phyloP scores from a whole-genome alignment of 2,329 filamentous ascomycete species.

The Aspergillus pseudoglaucus region DNA sequence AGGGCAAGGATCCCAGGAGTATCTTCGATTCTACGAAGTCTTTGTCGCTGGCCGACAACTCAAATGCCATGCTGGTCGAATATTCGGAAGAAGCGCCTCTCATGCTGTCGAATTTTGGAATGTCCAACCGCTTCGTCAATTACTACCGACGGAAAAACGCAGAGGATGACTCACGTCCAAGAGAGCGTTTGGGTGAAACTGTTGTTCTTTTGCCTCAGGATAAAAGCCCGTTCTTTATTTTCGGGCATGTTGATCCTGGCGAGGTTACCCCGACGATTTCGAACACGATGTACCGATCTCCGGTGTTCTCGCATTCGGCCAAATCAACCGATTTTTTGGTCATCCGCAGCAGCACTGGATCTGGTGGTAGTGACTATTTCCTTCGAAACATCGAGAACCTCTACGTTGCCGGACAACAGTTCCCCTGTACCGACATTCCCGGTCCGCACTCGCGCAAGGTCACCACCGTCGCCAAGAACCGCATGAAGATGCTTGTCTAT shows the following conservation, averaged over 20 bases:
- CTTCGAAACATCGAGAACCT: constrained; percentile 86
- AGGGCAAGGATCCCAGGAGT: constrained; percentile 69
- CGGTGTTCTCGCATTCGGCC: constrained; percentile 79
- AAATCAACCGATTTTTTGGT: constrained; percentile 80
- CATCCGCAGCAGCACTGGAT: constrained; percentile 71
- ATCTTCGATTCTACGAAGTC: constrained; percentile 76
- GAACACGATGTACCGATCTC: constrained; percentile 91
- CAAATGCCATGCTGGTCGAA: constrained; percentile 79
- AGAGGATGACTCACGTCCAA: constrained; percentile 70
- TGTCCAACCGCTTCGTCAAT: constrained; percentile 94
- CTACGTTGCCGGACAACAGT: constrained; percentile 84
- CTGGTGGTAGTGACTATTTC: constrained; percentile 71
- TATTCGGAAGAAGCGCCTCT: constrained; percentile 92
- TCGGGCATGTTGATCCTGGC: constrained; percentile 85
- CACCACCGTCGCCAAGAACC: constrained; percentile 93
- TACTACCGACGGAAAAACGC: constrained; percentile 84
- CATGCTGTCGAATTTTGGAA: constrained; percentile 91
- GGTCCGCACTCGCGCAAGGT: constrained; percentile 91
- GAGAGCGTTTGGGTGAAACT: constrained; percentile 79
- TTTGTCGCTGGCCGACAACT: constrained; percentile 81
- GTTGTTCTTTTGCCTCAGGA: constrained; percentile 86
- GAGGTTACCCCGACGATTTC: constrained; percentile 86
- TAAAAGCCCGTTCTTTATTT: constrained; percentile 90
- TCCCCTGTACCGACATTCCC: constrained; percentile 86
- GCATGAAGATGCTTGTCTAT: constrained; percentile 92